Conservation (phyloP, 2,329 filamentous ascomycete species). For the Microcyclosporella mali region DNA sequence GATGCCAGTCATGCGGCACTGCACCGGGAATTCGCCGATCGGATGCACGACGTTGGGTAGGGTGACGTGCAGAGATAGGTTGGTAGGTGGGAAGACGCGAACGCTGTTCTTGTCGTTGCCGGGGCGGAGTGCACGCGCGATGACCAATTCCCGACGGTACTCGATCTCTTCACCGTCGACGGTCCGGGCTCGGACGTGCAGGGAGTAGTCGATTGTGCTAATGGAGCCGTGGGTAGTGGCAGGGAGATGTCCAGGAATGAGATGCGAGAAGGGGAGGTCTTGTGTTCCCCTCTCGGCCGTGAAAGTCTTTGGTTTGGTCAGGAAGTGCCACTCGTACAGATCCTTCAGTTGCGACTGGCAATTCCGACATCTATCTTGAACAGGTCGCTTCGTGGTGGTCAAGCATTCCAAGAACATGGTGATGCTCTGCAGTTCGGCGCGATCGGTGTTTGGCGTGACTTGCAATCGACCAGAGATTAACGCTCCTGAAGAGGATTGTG, state of each 20-base stretch:
- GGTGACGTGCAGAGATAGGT: slow-evolving; percentile 78
- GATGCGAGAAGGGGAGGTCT: slow-evolving; percentile 79
- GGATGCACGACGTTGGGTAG: slow-evolving; percentile 81
- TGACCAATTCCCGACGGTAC: slow-evolving; percentile 61
- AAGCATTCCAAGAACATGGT: slow-evolving; percentile 65
- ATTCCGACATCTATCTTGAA: slow-evolving; percentile 68
- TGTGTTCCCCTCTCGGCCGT: slow-evolving; percentile 54
- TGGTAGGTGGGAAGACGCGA: slow-evolving; percentile 92
- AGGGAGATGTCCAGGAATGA: slow-evolving; percentile 80
- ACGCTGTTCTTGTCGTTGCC: slow-evolving; percentile 81
- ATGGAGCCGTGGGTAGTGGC: slow-evolving; percentile 71
- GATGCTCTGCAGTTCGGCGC: slow-evolving; percentile 64
- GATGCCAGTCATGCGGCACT: slow-evolving; percentile 79
- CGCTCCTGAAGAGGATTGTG: slow-evolving; percentile 71
- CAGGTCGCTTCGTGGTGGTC: slow-evolving; percentile 73
- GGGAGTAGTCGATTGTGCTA: slow-evolving; percentile 69
- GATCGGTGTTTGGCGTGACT: slow-evolving; percentile 60
- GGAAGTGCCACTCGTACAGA: slow-evolving; percentile 72
- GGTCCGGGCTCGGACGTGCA: slow-evolving; percentile 61
- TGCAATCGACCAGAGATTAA: slow-evolving; percentile 78
- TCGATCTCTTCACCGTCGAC: slow-evolving; percentile 57
- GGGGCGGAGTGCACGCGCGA: slow-evolving; percentile 73
- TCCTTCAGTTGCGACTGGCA: slow-evolving; percentile 68
- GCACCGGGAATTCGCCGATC: slow-evolving; percentile 71
- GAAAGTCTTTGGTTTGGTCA: slow-evolving; percentile 48